phyloP scores from a whole-genome alignment of 495 filamentous ascomycete species.

The Podospora pseudoanserina region DNA sequence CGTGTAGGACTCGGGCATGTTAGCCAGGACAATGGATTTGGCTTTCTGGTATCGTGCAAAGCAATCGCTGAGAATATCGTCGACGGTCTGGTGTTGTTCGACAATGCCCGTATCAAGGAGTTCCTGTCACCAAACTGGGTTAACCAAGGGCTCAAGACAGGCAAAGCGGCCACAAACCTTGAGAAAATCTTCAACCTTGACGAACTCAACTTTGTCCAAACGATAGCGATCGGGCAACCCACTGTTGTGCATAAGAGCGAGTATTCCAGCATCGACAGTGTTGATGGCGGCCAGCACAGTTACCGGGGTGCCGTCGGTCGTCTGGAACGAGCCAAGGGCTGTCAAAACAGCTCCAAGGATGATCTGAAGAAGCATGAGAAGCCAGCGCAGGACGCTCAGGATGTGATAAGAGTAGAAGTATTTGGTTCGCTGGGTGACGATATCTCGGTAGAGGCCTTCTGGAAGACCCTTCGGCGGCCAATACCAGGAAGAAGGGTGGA shows the following conservation, averaged over 20 bases:
- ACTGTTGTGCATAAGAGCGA: conserved; percentile 50
- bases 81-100: conserved; percentile 34
- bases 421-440: conserved; percentile 39
- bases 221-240: conserved; percentile 49
- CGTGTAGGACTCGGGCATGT: conserved; percentile 41
- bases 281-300: conserved; percentile 48
- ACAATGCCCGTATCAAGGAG: conserved; percentile 45
- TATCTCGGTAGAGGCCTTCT: conserved; percentile 43
- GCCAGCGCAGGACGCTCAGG: conserved; percentile 36
- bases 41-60: conserved; percentile 39
- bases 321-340: conserved; percentile 37
- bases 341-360: conserved; percentile 44
- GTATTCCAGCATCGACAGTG: conserved; percentile 46
- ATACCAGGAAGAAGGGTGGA: conserved; percentile 40
- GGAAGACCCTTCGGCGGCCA: conserved; percentile 46
- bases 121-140: conserved; percentile 21
- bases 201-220: conserved; percentile 44
- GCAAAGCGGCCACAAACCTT: conserved; percentile 24
- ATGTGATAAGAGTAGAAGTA: conserved; percentile 36
- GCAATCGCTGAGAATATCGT: conserved; percentile 39
- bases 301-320: conserved; percentile 32
- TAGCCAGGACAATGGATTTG: conserved; percentile 42
- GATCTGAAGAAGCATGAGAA: conserved; percentile 43
- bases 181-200: conserved; percentile 44
- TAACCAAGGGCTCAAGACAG: not conserved